Percentiles rank a stretch among this genome's conserved stretches.
Evolutionary conservation across 352 stramenopile species (phyloP).

Genomic region (Heterotrichella gracilis): DNA sequence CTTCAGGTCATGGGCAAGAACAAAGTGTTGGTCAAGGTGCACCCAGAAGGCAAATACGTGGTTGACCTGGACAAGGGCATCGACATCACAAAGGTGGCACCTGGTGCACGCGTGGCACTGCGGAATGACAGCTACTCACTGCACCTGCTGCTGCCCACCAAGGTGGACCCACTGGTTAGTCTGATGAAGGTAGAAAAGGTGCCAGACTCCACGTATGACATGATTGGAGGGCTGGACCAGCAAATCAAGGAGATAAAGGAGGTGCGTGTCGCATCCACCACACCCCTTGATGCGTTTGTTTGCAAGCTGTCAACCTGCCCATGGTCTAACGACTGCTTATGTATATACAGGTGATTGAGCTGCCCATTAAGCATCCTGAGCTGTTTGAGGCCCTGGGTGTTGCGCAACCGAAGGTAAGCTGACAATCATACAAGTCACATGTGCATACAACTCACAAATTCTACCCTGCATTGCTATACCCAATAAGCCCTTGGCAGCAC

Average conservation of each 20-base stretch:
- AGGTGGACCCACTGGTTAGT: constrained; percentile 59
- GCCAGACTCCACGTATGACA: constrained; percentile 97
- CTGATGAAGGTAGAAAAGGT: constrained; percentile 93
- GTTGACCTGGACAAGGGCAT: constrained; percentile 91
- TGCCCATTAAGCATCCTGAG: constrained; percentile 98
- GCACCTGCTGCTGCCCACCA: constrained; percentile 96
- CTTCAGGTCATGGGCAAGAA: constrained; percentile 41
- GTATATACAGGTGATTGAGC: constrained; percentile 97
- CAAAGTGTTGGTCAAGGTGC: constrained; percentile 91
- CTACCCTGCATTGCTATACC: not conserved
- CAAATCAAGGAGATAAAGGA: constrained; percentile 99
- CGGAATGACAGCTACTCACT: constrained; percentile 95
- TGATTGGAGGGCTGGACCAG: constrained; percentile 94
- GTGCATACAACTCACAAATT: not conserved
- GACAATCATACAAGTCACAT: no score
- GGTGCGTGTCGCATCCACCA: no score
- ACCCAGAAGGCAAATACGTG: constrained; percentile 91
- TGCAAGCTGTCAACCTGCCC: no score
- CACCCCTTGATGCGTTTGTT: no score
- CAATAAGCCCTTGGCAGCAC: no score
- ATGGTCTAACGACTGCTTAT: no score
- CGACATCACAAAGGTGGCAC: constrained; percentile 66
- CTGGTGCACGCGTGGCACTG: constrained; percentile 88
- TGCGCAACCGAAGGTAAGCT: constrained; percentile 72
- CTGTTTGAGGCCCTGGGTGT: constrained; percentile 92